These are phyloP conservation scores for Naganishia vaughanmartiniae DNA, from an alignment of 768 basidiomycete genomes.

Conservation along the genomic window DNA sequence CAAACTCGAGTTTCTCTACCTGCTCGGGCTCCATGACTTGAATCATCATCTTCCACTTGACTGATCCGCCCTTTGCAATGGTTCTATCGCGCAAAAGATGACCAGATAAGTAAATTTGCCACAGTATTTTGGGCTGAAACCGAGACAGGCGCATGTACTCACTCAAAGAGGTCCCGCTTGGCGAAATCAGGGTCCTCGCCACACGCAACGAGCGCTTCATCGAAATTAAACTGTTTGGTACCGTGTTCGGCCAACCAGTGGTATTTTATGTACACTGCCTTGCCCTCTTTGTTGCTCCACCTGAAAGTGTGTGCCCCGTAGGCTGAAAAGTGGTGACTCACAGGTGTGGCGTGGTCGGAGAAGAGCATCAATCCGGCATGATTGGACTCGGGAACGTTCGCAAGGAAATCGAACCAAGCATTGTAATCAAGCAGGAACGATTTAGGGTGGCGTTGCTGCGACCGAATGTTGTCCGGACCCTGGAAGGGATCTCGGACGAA, in stretches of 20 bases:
- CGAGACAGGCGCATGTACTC: neutral
- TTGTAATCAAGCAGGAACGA: constrained; percentile 48
- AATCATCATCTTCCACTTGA: constrained; percentile 45
- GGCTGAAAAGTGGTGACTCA: constrained; percentile 36
- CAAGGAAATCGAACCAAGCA: constrained; percentile 50
- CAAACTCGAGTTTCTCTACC: constrained; percentile 38
- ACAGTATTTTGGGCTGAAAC: neutral
- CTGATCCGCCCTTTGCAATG: constrained; percentile 42
- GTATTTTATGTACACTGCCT: constrained; percentile 43
- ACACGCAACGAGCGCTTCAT: constrained; percentile 38
- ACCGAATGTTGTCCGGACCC: constrained; percentile 40
- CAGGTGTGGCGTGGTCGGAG: constrained; percentile 47
- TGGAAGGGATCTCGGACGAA: constrained; percentile 40
- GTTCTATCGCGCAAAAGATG: constrained; percentile 20
- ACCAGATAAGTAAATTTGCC: neutral
- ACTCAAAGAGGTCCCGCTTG: constrained; percentile 48
- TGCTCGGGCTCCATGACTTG: constrained; percentile 49
- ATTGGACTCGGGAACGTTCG: constrained; percentile 45
- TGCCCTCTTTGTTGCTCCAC: constrained; percentile 41
- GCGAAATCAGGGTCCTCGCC: constrained; percentile 49
- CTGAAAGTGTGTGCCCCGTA: constrained; percentile 44
- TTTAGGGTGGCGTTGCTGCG: constrained; percentile 49
- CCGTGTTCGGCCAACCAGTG: constrained; percentile 42
- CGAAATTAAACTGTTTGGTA: constrained; percentile 41
- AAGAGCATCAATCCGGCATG: constrained; percentile 49